A percentile compares a stretch with the other conserved stretches of the same genome.
Evolutionary conservation across 1,284 basidiomycete species (phyloP).

Genomic region (Xerocomus alliaceus): DNA sequence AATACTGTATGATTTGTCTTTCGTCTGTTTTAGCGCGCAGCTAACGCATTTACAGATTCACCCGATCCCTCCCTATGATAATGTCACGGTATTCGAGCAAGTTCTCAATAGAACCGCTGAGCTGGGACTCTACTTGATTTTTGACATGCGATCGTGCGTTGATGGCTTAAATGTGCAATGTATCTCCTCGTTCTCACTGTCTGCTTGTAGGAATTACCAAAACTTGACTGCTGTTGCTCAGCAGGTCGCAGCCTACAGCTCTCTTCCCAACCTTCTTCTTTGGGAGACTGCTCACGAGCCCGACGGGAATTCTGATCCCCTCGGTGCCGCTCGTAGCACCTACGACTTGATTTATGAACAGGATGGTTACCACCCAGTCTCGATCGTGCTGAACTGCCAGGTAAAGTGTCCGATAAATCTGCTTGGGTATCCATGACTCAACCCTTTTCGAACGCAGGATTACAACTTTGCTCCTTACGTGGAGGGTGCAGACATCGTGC

Average conservation of each 20-base stretch:
- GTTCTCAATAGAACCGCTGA: conserved; percentile 26
- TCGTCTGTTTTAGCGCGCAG: no score
- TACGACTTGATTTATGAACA: conserved; percentile 69
- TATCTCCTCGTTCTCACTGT: neutral
- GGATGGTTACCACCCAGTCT: conserved; percentile 79
- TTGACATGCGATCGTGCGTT: conserved; percentile 51
- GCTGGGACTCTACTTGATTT: conserved; percentile 38
- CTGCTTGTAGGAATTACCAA: conserved; percentile 51
- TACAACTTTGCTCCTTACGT: conserved; percentile 68
- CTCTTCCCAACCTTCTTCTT: conserved; percentile 68
- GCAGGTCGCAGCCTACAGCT: conserved; percentile 67
- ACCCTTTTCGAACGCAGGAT: conserved; percentile 40
- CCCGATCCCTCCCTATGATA: conserved; percentile 40
- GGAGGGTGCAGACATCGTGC: conserved; percentile 64
- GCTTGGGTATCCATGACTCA: neutral
- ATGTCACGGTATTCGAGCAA: conserved; percentile 30
- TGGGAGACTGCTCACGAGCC: conserved; percentile 83
- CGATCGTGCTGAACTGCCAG: conserved; percentile 75
- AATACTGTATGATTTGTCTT: conserved; percentile 34
- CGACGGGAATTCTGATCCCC: conserved; percentile 70
- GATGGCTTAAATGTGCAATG: neutral
- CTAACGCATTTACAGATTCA: conserved; percentile 30
- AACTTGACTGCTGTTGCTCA: conserved; percentile 64
- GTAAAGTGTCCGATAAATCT: conserved; percentile 6
- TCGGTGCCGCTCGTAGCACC: conserved; percentile 58